Conservation (phyloP, 2,329 filamentous ascomycete species). For the Paracorniculantispora psalliotae region DNA sequence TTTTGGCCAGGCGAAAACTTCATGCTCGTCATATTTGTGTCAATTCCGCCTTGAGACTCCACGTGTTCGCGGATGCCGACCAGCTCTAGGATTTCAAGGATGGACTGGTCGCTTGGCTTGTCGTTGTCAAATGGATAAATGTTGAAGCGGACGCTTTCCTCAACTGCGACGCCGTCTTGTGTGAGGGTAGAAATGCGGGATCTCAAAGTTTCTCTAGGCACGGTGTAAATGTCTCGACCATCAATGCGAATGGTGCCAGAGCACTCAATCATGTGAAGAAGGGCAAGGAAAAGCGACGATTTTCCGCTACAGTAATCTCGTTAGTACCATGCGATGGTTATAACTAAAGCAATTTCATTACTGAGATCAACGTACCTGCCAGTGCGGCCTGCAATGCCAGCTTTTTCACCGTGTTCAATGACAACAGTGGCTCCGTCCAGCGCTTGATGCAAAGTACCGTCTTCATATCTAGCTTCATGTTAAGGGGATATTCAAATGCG, state of each 20-base stretch:
- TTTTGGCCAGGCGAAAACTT: not conserved
- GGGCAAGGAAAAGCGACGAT: not conserved
- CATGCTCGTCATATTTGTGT: not conserved
- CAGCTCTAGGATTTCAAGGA: not conserved
- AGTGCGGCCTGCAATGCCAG: not conserved
- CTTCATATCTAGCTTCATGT: not conserved
- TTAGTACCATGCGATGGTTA: not conserved
- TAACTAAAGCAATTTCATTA: not conserved
- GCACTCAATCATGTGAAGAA: not conserved
- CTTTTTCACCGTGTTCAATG: not conserved
- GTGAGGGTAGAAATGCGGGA: not conserved
- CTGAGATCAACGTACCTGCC: not conserved
- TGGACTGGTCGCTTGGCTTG: not conserved
- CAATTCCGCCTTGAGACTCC: not conserved
- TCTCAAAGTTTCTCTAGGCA: not conserved
- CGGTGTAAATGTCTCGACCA: not conserved
- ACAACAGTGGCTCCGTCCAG: not conserved
- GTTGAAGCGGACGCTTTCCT: not conserved
- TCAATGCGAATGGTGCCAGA: not conserved
- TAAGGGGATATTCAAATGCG: not conserved
- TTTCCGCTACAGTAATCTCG: not conserved
- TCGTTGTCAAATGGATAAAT: not conserved
- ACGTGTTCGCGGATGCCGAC: slow-evolving; percentile 15
- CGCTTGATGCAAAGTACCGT: not conserved
- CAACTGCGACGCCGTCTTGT: not conserved